Evolutionary conservation across 345 rosid genomes (phyloP).

Genomic region (Citrus inodora): DNA sequence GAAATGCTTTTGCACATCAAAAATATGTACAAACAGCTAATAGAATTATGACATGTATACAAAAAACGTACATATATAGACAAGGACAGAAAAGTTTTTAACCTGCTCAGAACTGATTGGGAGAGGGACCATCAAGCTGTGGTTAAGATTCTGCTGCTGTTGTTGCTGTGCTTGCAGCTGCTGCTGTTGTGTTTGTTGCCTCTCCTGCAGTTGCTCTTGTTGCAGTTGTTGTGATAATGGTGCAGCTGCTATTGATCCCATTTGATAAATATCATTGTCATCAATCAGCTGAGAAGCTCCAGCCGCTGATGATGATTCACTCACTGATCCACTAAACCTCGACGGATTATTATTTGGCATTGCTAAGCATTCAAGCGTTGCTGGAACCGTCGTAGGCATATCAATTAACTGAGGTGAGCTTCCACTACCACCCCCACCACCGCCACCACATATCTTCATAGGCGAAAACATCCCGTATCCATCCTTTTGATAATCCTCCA

Average conservation of each 20-base stretch:
- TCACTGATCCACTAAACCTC: conserved; percentile 23
- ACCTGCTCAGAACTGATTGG: conserved; percentile 53
- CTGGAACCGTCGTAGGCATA: conserved; percentile 13
- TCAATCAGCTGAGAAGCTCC: conserved; percentile 27
- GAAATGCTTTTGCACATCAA: too few species aligned
- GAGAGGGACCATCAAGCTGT: conserved; percentile 38
- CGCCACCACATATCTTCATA: conserved; percentile 21
- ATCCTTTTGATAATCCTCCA: conserved; percentile 47
- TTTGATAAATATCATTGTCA: conserved; percentile 32
- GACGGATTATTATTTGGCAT: conserved; percentile 19
- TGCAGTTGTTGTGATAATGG: conserved; percentile 44
- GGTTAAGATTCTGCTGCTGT: conserved; percentile 26
- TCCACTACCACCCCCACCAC: conserved; percentile 4
- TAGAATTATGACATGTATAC: too few species aligned
- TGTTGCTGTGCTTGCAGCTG: background rate
- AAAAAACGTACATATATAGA: too few species aligned
- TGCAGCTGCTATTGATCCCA: conserved; percentile 17
- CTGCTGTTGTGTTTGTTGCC: conserved; percentile 21
- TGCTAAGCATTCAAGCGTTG: conserved; percentile 30
- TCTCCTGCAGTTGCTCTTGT: conserved; percentile 32
- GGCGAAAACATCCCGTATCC: conserved; percentile 26
- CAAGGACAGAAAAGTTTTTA: background rate
- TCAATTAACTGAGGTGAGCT: conserved; percentile 26
- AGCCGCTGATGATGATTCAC: conserved; percentile 16
- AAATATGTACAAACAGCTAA: too few species aligned